Conservation (phyloP, 169 alveolate genomes). For the Neospora caninum region DNA sequence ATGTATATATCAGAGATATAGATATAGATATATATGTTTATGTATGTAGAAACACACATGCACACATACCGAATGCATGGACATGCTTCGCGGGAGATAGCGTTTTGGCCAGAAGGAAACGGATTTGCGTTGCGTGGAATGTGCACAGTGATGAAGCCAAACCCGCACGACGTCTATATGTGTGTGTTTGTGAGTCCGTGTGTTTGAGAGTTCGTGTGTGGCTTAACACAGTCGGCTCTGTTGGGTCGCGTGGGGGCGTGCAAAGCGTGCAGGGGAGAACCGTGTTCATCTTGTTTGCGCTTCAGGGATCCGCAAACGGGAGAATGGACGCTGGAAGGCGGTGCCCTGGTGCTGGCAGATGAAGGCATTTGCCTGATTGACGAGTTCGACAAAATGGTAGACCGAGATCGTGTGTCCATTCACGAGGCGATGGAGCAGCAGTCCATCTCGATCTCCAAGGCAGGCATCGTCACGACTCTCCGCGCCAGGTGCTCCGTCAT, state of each 20-base stretch:
- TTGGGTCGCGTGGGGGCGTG: too few relatives aligned
- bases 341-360: conserved; percentile 99
- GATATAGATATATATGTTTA: too few relatives aligned
- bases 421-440: conserved; percentile 99
- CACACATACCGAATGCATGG: not conserved
- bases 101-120: too few relatives aligned
- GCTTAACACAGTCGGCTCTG: too few relatives aligned
- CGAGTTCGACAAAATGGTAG: conserved; percentile 98
- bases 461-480: conserved; percentile 95
- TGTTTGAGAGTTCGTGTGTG: too few relatives aligned
- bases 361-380: conserved; percentile 97
- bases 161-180: too few relatives aligned
- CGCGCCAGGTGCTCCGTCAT: conserved; percentile 99
- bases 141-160: too few relatives aligned
- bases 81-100: too few relatives aligned
- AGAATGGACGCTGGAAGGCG: conserved; percentile 97
- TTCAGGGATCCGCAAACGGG: conserved; percentile 96
- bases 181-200: too few relatives aligned
- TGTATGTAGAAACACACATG: not conserved
- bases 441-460: conserved; percentile 99
- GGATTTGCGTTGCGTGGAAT: too few relatives aligned
- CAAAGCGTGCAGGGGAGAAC: too few relatives aligned
- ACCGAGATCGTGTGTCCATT: conserved; percentile 96
- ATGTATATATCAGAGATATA: not conserved
- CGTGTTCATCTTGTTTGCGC: too few relatives aligned